Evolutionary conservation across 2,329 filamentous ascomycete species (phyloP).

Genomic region (Aspergillus luchuensis): DNA sequence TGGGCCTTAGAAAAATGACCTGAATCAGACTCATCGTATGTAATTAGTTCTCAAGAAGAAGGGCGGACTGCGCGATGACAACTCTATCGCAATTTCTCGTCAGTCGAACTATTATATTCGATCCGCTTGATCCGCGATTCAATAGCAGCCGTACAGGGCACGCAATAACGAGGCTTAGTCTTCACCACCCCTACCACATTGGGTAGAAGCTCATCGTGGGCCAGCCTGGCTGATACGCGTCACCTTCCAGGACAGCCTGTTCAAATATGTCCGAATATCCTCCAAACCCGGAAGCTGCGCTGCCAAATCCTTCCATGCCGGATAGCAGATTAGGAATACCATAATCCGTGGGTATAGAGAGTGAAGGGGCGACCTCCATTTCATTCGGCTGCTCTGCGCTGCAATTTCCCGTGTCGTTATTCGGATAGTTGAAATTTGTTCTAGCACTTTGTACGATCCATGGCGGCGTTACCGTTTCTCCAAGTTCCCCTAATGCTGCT

Average conservation of each 20-base stretch:
- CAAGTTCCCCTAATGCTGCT: constrained; percentile 14
- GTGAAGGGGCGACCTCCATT: not conserved
- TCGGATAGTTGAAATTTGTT: constrained; percentile 21
- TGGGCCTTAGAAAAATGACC: too few relatives aligned
- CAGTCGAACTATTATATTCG: too few relatives aligned
- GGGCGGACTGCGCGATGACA: too few relatives aligned
- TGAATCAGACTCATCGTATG: too few relatives aligned
- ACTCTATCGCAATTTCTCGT: too few relatives aligned
- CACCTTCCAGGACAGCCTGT: not conserved
- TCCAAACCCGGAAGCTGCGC: not conserved
- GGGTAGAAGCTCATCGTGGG: constrained; percentile 3
- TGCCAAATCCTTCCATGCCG: not conserved
- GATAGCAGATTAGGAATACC: not conserved
- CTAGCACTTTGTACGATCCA: constrained; percentile 35
- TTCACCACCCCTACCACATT: not conserved
- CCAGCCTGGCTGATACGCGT: not conserved
- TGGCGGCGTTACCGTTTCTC: constrained; percentile 23
- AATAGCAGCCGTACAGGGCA: too few relatives aligned
- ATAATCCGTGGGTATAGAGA: not conserved
- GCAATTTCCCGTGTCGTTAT: not conserved
- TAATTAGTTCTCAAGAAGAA: too few relatives aligned
- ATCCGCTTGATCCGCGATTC: not conserved
- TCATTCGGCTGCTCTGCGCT: not conserved
- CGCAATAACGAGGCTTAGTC: not conserved
- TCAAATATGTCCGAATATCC: not conserved